Evolutionary conservation across 1,284 basidiomycete species (phyloP), one percentile per base, ranked within the genome.

Genomic region (Fomitopsis betulina): DNA sequence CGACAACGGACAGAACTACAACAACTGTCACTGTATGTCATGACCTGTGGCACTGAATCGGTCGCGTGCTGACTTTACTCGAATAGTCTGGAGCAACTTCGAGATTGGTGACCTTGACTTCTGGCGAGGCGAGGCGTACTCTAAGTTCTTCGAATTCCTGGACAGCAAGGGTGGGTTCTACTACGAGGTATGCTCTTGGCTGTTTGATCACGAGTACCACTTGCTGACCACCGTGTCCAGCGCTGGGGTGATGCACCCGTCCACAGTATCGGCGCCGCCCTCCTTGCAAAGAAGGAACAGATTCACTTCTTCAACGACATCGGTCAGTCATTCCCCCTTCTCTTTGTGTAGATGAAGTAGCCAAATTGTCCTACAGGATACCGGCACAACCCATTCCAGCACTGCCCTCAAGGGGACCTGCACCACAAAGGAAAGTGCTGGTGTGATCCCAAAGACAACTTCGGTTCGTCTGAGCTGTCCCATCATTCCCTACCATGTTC

Each of bases 161-260:
- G 89, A 93, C 65, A 65, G 75, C 50, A 75, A 78, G 27, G 89
- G 89, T 35, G 89, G 89, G 2, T 88, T 89, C 71, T 87, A 86
- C 72, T 88, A 89, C 65, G 86, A 89, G 81, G 79, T 78, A 53
- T 27, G 65, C 27, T 49, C 12, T 25, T 50, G n/a, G 25, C 17
- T 5, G 5, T 38, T n/a, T 21, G 32, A 8, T 21, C 9, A 17
- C 19, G 49, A 25, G 27, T 37, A 33, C 39, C 12, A 30, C 45
- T 15, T 2, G 27, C 25, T 47, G 30, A 7, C 19, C 21, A 47
- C 32, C 13, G 5, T 47, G 13, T 30, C 3, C 56, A 79, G 75
- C 77, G 84, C 21, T 86, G 85, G 85, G 88, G 87, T 42, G 88
- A 91, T 66, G 89, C 89, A 4, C 89, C 87, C 0, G 84, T 90